Percentiles rank a stretch among this genome's conserved stretches.
Evolutionary conservation across 768 basidiomycete genomes (phyloP).

Genomic region (Mycena capillaripes): DNA sequence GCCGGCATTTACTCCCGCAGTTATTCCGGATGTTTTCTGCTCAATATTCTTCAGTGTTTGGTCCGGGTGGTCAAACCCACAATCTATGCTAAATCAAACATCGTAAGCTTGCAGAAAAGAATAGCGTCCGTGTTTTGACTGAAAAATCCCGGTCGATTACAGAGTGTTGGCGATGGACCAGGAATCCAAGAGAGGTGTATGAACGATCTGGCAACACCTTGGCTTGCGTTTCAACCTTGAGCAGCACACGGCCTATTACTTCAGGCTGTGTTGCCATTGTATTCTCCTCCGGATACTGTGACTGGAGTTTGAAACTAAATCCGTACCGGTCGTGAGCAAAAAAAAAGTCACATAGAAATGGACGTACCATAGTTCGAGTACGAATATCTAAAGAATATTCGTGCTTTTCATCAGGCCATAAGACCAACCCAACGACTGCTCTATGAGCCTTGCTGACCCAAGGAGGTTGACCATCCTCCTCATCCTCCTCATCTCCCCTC

Average conservation of each 20-base stretch:
- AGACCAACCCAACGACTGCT: slow-evolving; percentile 1
- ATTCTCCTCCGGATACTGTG: not conserved
- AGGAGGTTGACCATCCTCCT: not conserved
- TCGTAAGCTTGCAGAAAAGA: too few species aligned
- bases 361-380: not conserved
- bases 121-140: not conserved
- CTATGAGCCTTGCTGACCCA: slow-evolving; percentile 15
- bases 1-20: not conserved
- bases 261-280: not conserved
- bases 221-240: slow-evolving; percentile 6
- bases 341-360: not conserved
- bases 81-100: not conserved
- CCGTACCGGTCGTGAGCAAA: not conserved
- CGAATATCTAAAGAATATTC: not conserved
- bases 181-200: slow-evolving; percentile 21
- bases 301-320: slow-evolving; percentile 10
- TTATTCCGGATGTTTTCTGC: not conserved
- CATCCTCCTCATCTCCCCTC: slow-evolving; percentile 7
- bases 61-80: slow-evolving; percentile 23
- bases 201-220: slow-evolving; percentile 20
- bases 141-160: slow-evolving; percentile 12
- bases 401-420: slow-evolving; percentile 16
- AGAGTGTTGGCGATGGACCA: slow-evolving; percentile 1
- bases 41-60: slow-evolving; percentile 11
- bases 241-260: slow-evolving; percentile 3